phyloP scores from a whole-genome alignment of 208 protist species.

The Acanthamoeba royreba region DNA sequence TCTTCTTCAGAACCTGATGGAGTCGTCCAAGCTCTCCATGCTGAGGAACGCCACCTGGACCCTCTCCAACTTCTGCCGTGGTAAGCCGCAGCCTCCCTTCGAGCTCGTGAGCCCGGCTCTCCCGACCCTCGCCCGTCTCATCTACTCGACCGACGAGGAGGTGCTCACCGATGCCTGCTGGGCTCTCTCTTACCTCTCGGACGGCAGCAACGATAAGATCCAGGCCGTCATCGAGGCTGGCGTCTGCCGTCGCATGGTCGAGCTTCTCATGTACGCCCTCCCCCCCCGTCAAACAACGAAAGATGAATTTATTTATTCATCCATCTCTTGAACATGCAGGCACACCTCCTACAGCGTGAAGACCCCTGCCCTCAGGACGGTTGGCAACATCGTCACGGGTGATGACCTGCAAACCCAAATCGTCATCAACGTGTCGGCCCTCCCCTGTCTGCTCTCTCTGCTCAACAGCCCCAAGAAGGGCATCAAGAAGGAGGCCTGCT shows the following conservation, averaged over 20 bases:
- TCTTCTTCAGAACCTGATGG: constrained; percentile 82
- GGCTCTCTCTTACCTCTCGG: constrained; percentile 95
- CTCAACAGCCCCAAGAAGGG: constrained; percentile 84
- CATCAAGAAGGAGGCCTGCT: constrained; percentile 98
- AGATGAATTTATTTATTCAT: not conserved
- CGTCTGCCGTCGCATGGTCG: constrained; percentile 86
- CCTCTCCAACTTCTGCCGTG: constrained; percentile 96
- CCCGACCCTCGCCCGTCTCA: constrained; percentile 85
- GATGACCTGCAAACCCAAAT: constrained; percentile 92
- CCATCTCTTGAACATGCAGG: not conserved
- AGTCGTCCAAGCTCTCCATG: constrained; percentile 79
- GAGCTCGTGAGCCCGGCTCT: constrained; percentile 79
- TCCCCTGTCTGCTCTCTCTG: constrained; percentile 83
- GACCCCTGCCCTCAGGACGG: constrained; percentile 93
- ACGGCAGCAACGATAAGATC: constrained; percentile 93
- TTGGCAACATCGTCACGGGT: constrained; percentile 98
- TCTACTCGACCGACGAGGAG: constrained; percentile 90
- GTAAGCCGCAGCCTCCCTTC: constrained; percentile 91
- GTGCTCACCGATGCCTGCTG: constrained; percentile 95
- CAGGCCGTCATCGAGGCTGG: constrained; percentile 91
- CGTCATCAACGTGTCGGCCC: constrained; percentile 90
- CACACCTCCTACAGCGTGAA: constrained; percentile 80
- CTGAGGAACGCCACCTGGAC: constrained; percentile 96
- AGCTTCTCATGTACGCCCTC: constrained; percentile 84
- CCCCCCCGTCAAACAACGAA: not conserved